These are phyloP conservation scores for Trichoderma breve DNA, from an alignment of 2,329 filamentous ascomycete species.

Conservation along the genomic window DNA sequence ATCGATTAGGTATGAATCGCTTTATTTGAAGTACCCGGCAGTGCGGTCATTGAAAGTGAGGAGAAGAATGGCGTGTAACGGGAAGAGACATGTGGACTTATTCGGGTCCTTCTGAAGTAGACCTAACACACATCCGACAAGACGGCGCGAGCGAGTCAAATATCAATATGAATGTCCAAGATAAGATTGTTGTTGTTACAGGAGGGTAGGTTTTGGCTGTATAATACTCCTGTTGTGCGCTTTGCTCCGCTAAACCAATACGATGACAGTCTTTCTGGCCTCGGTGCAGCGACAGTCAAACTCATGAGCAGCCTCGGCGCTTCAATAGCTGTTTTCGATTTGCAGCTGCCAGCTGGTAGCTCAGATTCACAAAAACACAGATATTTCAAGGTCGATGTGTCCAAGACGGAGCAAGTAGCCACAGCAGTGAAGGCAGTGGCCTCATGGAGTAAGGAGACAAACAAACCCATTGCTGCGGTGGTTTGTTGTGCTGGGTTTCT, in stretches of 20 bases:
- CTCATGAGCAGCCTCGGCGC: constrained; percentile 1
- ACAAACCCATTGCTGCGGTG: not conserved
- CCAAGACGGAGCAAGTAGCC: not conserved
- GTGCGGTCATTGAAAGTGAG: not conserved
- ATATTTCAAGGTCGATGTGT: not conserved
- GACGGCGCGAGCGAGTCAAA: not conserved
- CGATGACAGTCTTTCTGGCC: not conserved
- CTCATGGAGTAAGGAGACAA: not conserved
- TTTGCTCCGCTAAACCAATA: not conserved
- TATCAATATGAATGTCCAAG: not conserved
- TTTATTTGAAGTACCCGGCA: not conserved
- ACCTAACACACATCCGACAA: not conserved
- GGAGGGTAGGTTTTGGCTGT: not conserved
- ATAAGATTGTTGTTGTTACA: constrained; percentile 4
- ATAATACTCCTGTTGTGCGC: not conserved
- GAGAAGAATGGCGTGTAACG: not conserved
- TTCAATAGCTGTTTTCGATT: not conserved
- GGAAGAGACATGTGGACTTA: not conserved
- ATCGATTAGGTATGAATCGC: not conserved
- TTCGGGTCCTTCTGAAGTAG: not conserved
- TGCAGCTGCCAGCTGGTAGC: not conserved
- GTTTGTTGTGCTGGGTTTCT: not conserved
- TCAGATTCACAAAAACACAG: not conserved
- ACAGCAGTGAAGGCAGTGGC: not conserved
- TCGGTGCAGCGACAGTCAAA: not conserved